A percentile compares a stretch with the other conserved stretches of the same genome.
Evolutionary conservation across 768 basidiomycete species (phyloP).

Genomic region (Pulveroboletus frians): DNA sequence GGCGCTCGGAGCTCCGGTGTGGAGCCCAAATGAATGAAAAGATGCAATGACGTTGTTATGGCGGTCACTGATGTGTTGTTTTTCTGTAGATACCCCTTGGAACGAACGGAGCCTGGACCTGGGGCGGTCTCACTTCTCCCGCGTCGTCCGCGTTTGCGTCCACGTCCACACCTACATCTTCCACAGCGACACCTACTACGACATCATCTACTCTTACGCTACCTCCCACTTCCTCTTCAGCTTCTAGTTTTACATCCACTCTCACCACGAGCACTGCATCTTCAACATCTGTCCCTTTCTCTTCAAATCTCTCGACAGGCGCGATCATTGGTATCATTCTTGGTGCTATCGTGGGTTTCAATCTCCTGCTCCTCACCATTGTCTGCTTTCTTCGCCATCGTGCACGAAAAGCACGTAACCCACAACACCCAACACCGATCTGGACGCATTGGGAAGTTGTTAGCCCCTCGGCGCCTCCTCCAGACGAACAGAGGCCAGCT

Average conservation of each 20-base stretch:
- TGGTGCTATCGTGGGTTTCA: conserved; percentile 52
- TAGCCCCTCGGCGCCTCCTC: conserved; percentile 19
- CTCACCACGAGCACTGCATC: conserved; percentile 24
- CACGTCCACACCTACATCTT: conserved; percentile 26
- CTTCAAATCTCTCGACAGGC: conserved; percentile 30
- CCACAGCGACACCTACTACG: conserved; percentile 24
- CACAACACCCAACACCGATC: conserved; percentile 25
- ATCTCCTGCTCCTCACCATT: conserved; percentile 49
- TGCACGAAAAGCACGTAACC: conserved; percentile 13
- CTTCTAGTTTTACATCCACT: conserved; percentile 10
- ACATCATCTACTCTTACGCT: conserved; percentile 29
- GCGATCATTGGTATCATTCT: conserved; percentile 33
- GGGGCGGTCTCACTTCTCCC: conserved; percentile 71
- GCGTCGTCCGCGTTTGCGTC: conserved; percentile 32
- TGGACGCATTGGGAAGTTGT: conserved; percentile 46
- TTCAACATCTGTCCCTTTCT: conserved; percentile 19
- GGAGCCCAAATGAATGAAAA: background rate
- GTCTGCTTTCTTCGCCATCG: conserved; percentile 32
- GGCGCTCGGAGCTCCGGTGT: background rate
- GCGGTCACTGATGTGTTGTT: conserved; percentile 11
- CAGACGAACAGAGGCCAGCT: conserved; percentile 34
- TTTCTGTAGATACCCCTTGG: conserved; percentile 64
- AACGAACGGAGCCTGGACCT: conserved; percentile 56
- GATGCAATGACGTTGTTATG: conserved; percentile 8
- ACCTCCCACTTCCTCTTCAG: conserved; percentile 23